Percentiles rank a stretch among this genome's conserved stretches.
These are phyloP conservation scores for Xanthoceras sorbifolium DNA, from an alignment of 345 rosid genomes.

Conservation along the genomic window DNA sequence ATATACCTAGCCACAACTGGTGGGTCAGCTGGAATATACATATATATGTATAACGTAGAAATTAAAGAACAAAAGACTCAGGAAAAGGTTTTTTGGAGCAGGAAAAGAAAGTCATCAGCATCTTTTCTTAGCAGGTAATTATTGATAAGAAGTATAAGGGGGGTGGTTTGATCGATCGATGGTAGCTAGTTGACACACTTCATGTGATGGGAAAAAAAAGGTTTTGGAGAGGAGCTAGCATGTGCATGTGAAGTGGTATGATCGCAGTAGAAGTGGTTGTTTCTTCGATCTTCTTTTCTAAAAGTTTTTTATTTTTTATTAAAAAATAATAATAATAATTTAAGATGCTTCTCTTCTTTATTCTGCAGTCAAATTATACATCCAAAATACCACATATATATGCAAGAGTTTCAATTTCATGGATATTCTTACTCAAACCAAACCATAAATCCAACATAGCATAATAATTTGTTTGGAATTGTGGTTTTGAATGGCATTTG, in stretches of 20 bases:
- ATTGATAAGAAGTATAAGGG: slow-evolving; percentile 1
- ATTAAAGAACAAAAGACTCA: not conserved
- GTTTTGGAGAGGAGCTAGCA: slow-evolving; percentile 3
- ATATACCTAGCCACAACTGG: not conserved
- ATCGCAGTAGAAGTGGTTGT: slow-evolving; percentile 21
- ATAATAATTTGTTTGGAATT: no score
- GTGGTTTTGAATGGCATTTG: not conserved
- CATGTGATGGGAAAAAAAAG: slow-evolving; percentile 14
- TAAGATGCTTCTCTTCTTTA: slow-evolving; percentile 3
- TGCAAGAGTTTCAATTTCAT: not conserved
- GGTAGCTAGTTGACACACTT: slow-evolving; percentile 5
- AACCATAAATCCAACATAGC: not conserved
- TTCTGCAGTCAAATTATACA: not conserved
- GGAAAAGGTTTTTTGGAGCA: slow-evolving; percentile 3
- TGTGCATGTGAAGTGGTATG: slow-evolving; percentile 13
- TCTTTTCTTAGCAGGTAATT: slow-evolving; percentile 8
- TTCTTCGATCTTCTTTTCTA: slow-evolving; percentile 17
- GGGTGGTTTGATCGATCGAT: not conserved
- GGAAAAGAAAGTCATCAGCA: slow-evolving; percentile 12
- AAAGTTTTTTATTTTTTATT: not conserved
- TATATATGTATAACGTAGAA: not conserved
- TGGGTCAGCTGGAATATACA: slow-evolving; percentile 4
- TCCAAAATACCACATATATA: slow-evolving; percentile 4
- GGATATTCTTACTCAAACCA: not conserved
- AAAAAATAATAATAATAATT: no score